Percentiles rank a stretch among this genome's conserved stretches.
Evolutionary conservation across 1,284 basidiomycete genomes (phyloP).

Genomic region (Sutorius eximius): DNA sequence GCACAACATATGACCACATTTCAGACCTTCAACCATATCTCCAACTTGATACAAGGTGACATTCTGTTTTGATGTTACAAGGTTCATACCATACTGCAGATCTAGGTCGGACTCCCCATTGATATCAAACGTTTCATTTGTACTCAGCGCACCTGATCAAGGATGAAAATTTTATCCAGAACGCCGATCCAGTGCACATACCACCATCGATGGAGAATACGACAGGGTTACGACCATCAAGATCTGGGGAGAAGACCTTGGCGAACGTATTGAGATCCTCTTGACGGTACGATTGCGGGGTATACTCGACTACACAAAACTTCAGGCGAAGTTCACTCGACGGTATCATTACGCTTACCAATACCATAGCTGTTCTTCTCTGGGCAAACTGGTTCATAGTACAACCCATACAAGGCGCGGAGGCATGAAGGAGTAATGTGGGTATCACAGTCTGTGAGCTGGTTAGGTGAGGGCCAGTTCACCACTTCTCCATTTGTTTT

Average conservation of each 20-base stretch:
- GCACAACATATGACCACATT: background rate
- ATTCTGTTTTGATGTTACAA: constrained; percentile 41
- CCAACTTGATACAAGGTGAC: constrained; percentile 51
- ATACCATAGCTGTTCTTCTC: constrained; percentile 52
- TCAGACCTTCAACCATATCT: constrained; percentile 42
- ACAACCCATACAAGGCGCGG: constrained; percentile 46
- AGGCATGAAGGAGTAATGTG: constrained; percentile 48
- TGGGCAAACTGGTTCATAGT: constrained; percentile 41
- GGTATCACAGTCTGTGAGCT: constrained; percentile 42
- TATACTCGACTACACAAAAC: constrained; percentile 44
- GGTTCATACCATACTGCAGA: constrained; percentile 49
- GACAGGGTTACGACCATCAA: constrained; percentile 37
- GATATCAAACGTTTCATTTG: constrained; percentile 36
- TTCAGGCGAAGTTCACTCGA: background rate
- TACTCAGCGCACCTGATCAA: constrained; percentile 34
- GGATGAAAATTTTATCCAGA: constrained; percentile 8
- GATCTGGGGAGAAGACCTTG: constrained; percentile 34
- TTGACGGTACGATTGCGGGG: constrained; percentile 47
- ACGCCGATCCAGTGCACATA: constrained; percentile 7
- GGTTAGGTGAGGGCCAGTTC: constrained; percentile 21
- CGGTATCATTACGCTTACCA: constrained; percentile 32
- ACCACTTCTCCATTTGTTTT: constrained; percentile 36
- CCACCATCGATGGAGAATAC: constrained; percentile 49
- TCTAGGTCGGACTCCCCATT: constrained; percentile 61
- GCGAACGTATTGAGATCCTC: constrained; percentile 49